These are phyloP conservation scores for Hymenoscyphus fructigenus DNA, from an alignment of 2,329 filamentous ascomycete genomes.

Conservation along the genomic window DNA sequence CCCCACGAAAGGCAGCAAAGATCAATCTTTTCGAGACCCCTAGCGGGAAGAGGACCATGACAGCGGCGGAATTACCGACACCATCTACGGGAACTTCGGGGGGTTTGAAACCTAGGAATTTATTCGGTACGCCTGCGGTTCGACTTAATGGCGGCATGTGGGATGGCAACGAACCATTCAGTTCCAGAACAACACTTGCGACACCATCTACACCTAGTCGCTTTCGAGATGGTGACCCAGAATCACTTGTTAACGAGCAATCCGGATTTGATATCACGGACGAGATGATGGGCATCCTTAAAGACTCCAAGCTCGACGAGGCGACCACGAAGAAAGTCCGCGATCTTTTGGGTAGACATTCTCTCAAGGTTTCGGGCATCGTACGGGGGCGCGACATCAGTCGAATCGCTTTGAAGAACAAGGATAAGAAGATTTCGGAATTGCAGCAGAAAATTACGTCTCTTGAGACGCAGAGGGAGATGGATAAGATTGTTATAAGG, in stretches of 20 bases:
- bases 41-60: slow-evolving; percentile 32
- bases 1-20: slow-evolving; percentile 30
- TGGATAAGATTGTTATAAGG: slow-evolving; percentile 47
- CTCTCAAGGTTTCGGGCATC: slow-evolving; percentile 59
- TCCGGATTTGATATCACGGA: slow-evolving; percentile 41
- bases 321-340: slow-evolving; percentile 42
- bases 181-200: slow-evolving; percentile 22
- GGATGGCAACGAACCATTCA: slow-evolving; percentile 27
- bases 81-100: slow-evolving; percentile 26
- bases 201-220: slow-evolving; percentile 31
- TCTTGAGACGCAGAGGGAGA: slow-evolving; percentile 55
- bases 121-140: slow-evolving; percentile 1
- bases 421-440: slow-evolving; percentile 63
- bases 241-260: not conserved
- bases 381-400: slow-evolving; percentile 64
- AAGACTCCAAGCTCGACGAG: slow-evolving; percentile 42
- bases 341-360: slow-evolving; percentile 52
- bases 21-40: slow-evolving; percentile 26
- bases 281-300: slow-evolving; percentile 52
- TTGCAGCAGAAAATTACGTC: slow-evolving; percentile 63
- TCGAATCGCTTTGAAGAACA: slow-evolving; percentile 59
- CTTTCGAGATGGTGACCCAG: slow-evolving; percentile 21
- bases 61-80: slow-evolving; percentile 30
- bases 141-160: slow-evolving; percentile 25
- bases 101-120: not conserved